Conservation (phyloP, 2,329 filamentous ascomycete species). For the Penicillium sp. region DNA sequence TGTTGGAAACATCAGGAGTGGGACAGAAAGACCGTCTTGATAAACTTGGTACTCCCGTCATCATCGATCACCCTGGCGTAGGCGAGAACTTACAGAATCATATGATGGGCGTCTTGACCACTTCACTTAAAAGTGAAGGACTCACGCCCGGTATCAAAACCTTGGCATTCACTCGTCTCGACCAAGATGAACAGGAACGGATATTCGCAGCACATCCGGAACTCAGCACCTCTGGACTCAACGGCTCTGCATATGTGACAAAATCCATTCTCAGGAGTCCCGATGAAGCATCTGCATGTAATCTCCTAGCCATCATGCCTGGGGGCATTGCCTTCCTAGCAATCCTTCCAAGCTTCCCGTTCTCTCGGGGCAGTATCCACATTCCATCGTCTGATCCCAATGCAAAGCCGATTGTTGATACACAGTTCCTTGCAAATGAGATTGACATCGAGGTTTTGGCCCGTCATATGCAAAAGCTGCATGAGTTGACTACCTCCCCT, state of each 20-base stretch:
- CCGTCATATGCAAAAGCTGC: slow-evolving; percentile 6
- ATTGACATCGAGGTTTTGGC: slow-evolving; percentile 19
- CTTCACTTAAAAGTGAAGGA: slow-evolving; percentile 5
- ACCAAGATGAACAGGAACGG: slow-evolving; percentile 2
- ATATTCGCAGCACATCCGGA: not conserved
- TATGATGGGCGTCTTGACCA: slow-evolving; percentile 14
- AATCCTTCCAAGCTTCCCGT: slow-evolving; percentile 11
- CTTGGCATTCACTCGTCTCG: slow-evolving; percentile 3
- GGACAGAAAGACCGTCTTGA: slow-evolving; percentile 41
- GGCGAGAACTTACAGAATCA: slow-evolving; percentile 42
- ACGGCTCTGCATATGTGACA: not conserved
- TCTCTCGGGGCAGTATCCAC: slow-evolving; percentile 14
- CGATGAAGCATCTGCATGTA: slow-evolving; percentile 7
- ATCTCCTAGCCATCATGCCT: slow-evolving; percentile 1
- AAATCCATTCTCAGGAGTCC: slow-evolving; percentile 9
- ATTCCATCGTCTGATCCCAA: slow-evolving; percentile 1
- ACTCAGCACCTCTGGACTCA: too few species aligned
- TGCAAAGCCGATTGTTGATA: slow-evolving; percentile 4
- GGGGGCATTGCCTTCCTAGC: slow-evolving; percentile 2
- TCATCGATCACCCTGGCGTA: slow-evolving; percentile 51
- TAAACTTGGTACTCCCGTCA: slow-evolving; percentile 39
- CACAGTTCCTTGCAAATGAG: slow-evolving; percentile 1
- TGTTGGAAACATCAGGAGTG: slow-evolving; percentile 55
- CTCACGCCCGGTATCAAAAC: slow-evolving; percentile 10
- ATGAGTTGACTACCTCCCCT: not conserved